These are phyloP conservation scores for Penicillium salamii DNA, from an alignment of 495 filamentous ascomycete species.

Conservation along the genomic window DNA sequence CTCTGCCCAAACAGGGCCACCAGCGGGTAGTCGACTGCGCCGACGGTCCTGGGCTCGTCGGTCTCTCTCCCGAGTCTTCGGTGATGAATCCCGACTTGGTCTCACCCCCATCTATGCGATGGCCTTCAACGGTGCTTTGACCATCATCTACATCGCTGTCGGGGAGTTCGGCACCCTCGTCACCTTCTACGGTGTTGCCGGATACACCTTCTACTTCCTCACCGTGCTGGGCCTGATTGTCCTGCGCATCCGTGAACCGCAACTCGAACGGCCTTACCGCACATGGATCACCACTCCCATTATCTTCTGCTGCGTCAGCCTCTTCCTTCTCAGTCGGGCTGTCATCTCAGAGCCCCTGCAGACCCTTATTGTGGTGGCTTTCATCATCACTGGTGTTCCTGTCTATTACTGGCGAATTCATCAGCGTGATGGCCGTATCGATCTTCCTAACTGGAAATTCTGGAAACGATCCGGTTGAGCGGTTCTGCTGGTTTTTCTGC, in stretches of 20 bases:
- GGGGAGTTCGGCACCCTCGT: constrained; percentile 90
- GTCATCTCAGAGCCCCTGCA: constrained; percentile 88
- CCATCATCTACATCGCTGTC: constrained; percentile 70
- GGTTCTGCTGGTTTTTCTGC: constrained; percentile 30
- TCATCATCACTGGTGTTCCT: constrained; percentile 78
- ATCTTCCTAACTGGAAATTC: constrained; percentile 57
- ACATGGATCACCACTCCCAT: constrained; percentile 97
- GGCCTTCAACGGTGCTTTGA: constrained; percentile 71
- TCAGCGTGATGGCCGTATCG: constrained; percentile 45
- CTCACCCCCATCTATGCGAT: constrained; percentile 91
- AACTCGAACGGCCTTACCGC: constrained; percentile 82
- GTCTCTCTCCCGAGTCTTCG: constrained; percentile 54
- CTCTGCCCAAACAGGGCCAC: constrained; percentile 26
- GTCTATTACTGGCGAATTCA: constrained; percentile 86
- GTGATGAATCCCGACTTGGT: constrained; percentile 57
- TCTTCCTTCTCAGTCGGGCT: constrained; percentile 85
- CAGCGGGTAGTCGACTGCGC: constrained; percentile 43
- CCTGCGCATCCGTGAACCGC: constrained; percentile 81
- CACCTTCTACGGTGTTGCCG: constrained; percentile 95
- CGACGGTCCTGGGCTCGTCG: constrained; percentile 58
- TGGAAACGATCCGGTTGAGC: constrained; percentile 42
- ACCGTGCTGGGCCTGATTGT: constrained; percentile 93
- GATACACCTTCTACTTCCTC: constrained; percentile 95
- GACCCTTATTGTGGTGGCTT: constrained; percentile 78
- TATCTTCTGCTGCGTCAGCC: constrained; percentile 94